Evolutionary conservation across 139 green algal genomes (phyloP).

Genomic region (Chlamydomonas eustigma): DNA sequence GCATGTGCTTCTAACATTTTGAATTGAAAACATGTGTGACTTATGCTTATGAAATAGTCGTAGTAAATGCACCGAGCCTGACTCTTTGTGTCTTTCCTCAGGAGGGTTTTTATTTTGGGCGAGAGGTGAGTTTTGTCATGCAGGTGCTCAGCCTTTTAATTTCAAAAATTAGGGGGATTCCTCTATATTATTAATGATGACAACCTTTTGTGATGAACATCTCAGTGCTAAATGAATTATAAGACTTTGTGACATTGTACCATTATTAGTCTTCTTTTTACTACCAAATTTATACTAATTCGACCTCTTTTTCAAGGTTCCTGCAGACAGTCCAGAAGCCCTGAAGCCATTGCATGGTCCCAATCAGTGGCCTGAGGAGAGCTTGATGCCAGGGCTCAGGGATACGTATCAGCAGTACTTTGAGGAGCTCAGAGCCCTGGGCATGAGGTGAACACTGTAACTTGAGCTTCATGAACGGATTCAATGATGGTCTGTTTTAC

Average conservation of each 20-base stretch:
- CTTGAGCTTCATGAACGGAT: too few species aligned
- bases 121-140: constrained; percentile 48
- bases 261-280: too few species aligned
- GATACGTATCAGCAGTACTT: constrained; percentile 45
- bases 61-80: constrained; percentile 3
- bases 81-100: neutral
- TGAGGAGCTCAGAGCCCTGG: constrained; percentile 35
- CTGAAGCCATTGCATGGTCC: constrained; percentile 78
- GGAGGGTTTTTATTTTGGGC: constrained; percentile 69
- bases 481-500: too few species aligned
- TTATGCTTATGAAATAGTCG: too few species aligned
- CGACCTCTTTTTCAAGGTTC: neutral
- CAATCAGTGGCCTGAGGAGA: constrained; percentile 80
- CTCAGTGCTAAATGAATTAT: too few species aligned
- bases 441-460: constrained; percentile 29
- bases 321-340: constrained; percentile 41
- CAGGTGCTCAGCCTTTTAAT: too few species aligned
- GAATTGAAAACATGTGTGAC: too few species aligned
- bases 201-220: too few species aligned
- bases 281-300: constrained; percentile 3
- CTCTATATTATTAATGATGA: too few species aligned
- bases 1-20: too few species aligned
- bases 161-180: too few species aligned
- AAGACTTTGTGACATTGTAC: too few species aligned
- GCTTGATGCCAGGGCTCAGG: constrained; percentile 53